These are phyloP conservation scores for Aspergillus haitiensis DNA, from an alignment of 495 filamentous ascomycete species.

Conservation along the genomic window DNA sequence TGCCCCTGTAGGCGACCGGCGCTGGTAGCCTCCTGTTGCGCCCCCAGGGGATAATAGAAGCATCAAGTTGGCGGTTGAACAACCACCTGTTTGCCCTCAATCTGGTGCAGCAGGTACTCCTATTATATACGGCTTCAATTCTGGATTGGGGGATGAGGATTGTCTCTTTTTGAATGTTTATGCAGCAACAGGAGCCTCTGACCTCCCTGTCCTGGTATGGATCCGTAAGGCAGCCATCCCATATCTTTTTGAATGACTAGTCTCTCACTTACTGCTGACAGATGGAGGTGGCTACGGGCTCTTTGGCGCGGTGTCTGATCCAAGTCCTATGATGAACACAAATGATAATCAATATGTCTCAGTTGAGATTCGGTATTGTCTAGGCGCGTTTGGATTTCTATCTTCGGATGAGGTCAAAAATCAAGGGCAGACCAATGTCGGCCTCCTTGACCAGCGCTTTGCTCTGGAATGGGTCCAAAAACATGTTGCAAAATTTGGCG, in stretches of 20 bases:
- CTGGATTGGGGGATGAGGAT: constrained; percentile 50
- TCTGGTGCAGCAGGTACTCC: constrained; percentile 21
- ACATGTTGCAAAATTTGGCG: constrained; percentile 50
- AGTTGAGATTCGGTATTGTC: constrained; percentile 71
- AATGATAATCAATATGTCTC: constrained; percentile 60
- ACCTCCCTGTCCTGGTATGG: constrained; percentile 63
- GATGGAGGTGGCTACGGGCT: constrained; percentile 63
- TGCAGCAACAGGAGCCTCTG: constrained; percentile 53
- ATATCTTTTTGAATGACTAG: background rate
- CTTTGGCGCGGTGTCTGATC: constrained; percentile 13
- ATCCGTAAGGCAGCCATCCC: constrained; percentile 38
- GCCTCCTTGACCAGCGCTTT: constrained; percentile 63
- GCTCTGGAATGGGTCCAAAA: constrained; percentile 61
- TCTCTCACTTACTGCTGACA: background rate
- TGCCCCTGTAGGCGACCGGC: constrained; percentile 37
- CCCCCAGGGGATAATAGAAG: constrained; percentile 20
- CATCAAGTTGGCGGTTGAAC: constrained; percentile 10
- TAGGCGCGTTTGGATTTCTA: constrained; percentile 66
- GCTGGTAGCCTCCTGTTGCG: constrained; percentile 36
- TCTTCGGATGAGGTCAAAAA: constrained; percentile 55
- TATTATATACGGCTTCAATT: constrained; percentile 11
- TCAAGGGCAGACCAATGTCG: constrained; percentile 53
- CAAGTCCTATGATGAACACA: constrained; percentile 16
- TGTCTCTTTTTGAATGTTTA: constrained; percentile 70
- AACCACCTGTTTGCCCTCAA: constrained; percentile 22